These are phyloP conservation scores for Dictyostelium firmibasis DNA, from an alignment of 78 protist genomes.

Conservation along the genomic window DNA sequence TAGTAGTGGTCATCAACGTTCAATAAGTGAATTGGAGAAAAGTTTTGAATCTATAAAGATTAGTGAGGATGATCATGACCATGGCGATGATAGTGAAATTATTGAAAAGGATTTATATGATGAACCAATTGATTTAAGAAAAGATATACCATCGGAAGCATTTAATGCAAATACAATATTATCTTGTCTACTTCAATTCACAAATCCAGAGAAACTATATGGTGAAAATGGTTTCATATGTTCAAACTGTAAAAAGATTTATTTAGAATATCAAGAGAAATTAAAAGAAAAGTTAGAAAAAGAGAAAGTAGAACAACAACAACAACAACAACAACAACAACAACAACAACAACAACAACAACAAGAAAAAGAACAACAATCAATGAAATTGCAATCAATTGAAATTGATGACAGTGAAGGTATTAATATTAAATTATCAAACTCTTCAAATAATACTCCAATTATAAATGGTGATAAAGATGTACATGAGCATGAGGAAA, in stretches of 20 bases:
- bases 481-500: background rate
- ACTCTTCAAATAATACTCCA: background rate
- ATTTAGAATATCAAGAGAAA: background rate
- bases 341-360: background rate
- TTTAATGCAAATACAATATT: background rate
- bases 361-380: background rate
- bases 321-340: background rate
- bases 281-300: background rate
- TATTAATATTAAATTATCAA: background rate
- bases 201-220: slow-evolving; percentile 66
- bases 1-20: background rate
- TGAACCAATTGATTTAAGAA: slow-evolving; percentile 64
- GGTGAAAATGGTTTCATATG: slow-evolving; percentile 77
- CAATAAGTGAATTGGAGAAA: slow-evolving; percentile 14
- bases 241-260: slow-evolving; percentile 39
- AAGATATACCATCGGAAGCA: slow-evolving; percentile 58
- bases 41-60: slow-evolving; percentile 18
- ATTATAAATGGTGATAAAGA: background rate
- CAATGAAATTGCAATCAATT: background rate
- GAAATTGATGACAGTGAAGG: background rate
- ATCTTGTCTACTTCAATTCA: slow-evolving; percentile 59
- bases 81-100: background rate
- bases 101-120: slow-evolving; percentile 23
- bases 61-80: background rate
- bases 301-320: background rate